Evolutionary conservation across 106 monocot genomes (phyloP).

Genomic region (Allium fistulosum): DNA sequence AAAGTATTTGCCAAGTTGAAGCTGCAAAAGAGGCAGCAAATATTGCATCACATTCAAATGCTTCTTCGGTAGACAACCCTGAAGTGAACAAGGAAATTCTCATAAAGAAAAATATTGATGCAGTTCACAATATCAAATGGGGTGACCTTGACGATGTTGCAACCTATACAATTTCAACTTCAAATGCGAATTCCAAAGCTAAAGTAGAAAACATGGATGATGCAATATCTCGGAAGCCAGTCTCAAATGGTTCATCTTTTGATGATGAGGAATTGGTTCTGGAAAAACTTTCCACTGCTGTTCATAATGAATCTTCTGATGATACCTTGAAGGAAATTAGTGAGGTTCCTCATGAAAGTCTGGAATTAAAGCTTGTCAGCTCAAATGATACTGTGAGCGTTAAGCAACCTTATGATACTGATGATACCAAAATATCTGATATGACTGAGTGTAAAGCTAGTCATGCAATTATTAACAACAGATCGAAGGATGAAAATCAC

Average conservation of each 20-base stretch:
- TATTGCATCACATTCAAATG: conserved; percentile 8
- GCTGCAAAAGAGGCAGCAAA: conserved; percentile 11
- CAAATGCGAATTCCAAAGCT: conserved; percentile 4
- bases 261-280: conserved; percentile 26
- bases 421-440: neutral
- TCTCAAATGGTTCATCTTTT: neutral
- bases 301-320: conserved; percentile 16
- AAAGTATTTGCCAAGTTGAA: conserved; percentile 5
- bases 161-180: conserved; percentile 13
- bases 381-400: conserved; percentile 9
- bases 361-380: conserved; percentile 4
- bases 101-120: conserved; percentile 12
- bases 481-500: conserved; percentile 7
- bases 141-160: conserved; percentile 55
- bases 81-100: conserved; percentile 10
- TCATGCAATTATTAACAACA: neutral
- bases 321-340: conserved; percentile 21
- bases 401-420: conserved; percentile 8
- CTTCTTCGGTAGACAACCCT: neutral
- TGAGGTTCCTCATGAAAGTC: conserved; percentile 21
- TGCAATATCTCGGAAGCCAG: conserved; percentile 8
- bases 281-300: conserved; percentile 17
- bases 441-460: conserved; percentile 8
- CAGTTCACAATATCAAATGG: conserved; percentile 45
- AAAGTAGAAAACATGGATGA: conserved; percentile 5